Conservation (phyloP, 2,329 filamentous ascomycete genomes). For the Fusarium odoratissimum region DNA sequence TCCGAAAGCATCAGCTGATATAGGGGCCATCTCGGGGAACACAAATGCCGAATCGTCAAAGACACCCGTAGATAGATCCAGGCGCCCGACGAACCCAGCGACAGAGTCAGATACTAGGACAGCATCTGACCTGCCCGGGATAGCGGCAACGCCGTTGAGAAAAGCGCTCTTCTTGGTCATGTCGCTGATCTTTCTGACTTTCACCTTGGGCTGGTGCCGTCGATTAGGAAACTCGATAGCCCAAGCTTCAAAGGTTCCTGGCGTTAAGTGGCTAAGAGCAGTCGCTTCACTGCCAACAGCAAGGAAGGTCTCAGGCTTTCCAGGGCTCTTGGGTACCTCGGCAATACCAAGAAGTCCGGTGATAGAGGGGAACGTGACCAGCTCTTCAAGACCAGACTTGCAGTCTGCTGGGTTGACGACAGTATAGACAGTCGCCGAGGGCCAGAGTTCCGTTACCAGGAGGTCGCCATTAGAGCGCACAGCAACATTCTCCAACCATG, state of each 20-base stretch:
- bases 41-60: conserved; percentile 3
- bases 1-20: background rate
- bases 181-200: conserved; percentile 6
- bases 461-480: background rate
- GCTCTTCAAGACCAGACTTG: background rate
- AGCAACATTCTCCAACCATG: background rate
- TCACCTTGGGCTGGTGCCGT: background rate
- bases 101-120: conserved; percentile 11
- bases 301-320: conserved; percentile 5
- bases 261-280: background rate
- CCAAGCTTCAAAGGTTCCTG: conserved; percentile 17
- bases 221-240: background rate
- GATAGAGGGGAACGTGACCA: background rate
- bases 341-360: conserved; percentile 5
- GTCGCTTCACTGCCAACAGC: conserved; percentile 14
- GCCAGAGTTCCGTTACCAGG: conserved; percentile 7
- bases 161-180: conserved; percentile 13
- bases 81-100: conserved; percentile 1
- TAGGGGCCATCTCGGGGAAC: conserved; percentile 7
- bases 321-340: background rate
- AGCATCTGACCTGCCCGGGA: background rate
- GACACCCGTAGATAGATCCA: background rate
- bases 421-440: background rate
- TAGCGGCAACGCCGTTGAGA: conserved; percentile 7
- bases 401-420: background rate